Base-by-base conservation (phyloP, 1,284 basidiomycete species). In the Xanthoconium separans region DNA sequence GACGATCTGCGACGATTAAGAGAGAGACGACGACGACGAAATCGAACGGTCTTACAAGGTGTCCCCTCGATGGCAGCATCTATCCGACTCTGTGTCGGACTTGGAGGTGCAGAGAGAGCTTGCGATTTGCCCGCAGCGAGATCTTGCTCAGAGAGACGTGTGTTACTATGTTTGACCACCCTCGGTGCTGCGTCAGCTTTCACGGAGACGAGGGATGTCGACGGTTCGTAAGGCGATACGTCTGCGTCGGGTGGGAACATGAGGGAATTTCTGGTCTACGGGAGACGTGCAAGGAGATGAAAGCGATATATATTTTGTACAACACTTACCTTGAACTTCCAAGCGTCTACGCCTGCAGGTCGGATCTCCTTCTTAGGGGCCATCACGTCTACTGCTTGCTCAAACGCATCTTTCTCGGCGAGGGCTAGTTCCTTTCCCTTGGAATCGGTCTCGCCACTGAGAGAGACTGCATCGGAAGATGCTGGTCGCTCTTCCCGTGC, bases 171-270 rank as follows among this genome's bases (percentile, higher is more conserved):
- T 42, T 83, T 82, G 63, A 97, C 89, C 8, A 78, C 72, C 61
- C 84, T 89, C 0, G 86, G 81, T 54, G 82, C 80, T 12, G 71
- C 75, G 2, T 63, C 76, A 13, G 74, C 61, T 42, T 75, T 75
- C 20, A 67, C 57, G 15, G 62, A 58, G 41, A 71, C 49, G 18
- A 66, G 59, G 39, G 69, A 66, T 4, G 66, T 61, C n/a, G 72
- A 66, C 10, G 74, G 72, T 58, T 84, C 80, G 62, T 93, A 91
- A 0, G 93, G 91, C n/a, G 87, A 83, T 30, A 81, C 75, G 66
- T 98, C 88, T 29, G 91, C 91, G 65, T 96, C 95, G 3, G 95
- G 94, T 1, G 88, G 70, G 65, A 95, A 98, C 92, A 96, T 95
- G 50, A 98, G 78, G 9, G 89, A 85, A 74, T 98, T 98, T 53